These are phyloP conservation scores for Boletus pseudopeckii DNA, from an alignment of 768 basidiomycete genomes.

Conservation along the genomic window DNA sequence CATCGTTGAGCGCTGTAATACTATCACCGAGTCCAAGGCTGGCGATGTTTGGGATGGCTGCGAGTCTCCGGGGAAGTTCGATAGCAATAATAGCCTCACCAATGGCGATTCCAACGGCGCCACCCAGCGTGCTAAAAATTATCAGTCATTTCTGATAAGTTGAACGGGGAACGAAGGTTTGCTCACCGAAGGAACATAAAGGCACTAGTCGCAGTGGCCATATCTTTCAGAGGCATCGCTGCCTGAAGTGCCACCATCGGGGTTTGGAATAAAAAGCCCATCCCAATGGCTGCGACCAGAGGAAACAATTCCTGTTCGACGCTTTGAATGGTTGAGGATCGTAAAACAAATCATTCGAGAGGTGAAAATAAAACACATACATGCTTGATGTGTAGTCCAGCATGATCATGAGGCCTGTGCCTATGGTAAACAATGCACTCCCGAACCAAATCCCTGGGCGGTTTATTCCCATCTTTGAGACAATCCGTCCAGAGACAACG, in stretches of 20 bases:
- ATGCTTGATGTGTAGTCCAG: constrained; percentile 50
- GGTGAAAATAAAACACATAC: background rate
- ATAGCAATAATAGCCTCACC: constrained; percentile 68
- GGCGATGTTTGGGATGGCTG: constrained; percentile 30
- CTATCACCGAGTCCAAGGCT: constrained; percentile 33
- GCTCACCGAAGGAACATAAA: constrained; percentile 65
- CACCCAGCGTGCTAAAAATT: constrained; percentile 43
- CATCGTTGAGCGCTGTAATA: constrained; percentile 41
- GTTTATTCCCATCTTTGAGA: constrained; percentile 56
- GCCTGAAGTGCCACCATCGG: constrained; percentile 77
- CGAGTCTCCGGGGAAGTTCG: constrained; percentile 40
- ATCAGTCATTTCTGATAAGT: background rate
- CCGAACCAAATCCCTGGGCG: constrained; percentile 61
- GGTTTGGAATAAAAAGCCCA: constrained; percentile 60
- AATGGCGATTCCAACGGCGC: constrained; percentile 67
- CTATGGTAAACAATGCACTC: constrained; percentile 55
- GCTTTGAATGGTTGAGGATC: constrained; percentile 30
- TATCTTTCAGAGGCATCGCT: constrained; percentile 79
- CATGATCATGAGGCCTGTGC: constrained; percentile 71
- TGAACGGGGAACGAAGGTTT: background rate
- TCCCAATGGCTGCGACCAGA: constrained; percentile 57
- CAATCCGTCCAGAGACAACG: constrained; percentile 54
- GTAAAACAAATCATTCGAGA: background rate
- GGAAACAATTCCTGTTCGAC: constrained; percentile 61
- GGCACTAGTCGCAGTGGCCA: constrained; percentile 74